Evolutionary conservation across 208 protist species (phyloP).

Genomic region (Jaenimonas drosophilae): DNA sequence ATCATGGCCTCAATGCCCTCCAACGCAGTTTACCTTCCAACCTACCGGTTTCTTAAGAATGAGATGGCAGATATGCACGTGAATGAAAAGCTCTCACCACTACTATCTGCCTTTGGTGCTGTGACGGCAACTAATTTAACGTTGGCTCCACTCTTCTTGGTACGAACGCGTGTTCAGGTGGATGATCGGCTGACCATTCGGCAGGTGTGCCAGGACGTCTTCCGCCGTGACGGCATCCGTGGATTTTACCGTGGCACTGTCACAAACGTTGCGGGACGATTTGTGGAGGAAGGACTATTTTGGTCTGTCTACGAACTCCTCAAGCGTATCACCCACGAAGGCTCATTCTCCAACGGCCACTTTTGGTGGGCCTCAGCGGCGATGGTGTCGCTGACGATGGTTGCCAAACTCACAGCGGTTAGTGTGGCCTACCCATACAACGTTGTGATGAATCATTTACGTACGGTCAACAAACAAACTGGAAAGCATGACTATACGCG

Average conservation of each 20-base stretch:
- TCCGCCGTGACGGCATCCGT: constrained; percentile 49
- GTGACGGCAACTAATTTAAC: constrained; percentile 65
- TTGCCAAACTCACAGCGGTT: constrained; percentile 61
- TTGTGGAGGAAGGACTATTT: constrained; percentile 81
- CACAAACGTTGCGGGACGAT: constrained; percentile 75
- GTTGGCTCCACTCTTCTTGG: constrained; percentile 77
- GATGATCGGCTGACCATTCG: constrained; percentile 67
- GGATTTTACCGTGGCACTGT: constrained; percentile 84
- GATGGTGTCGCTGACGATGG: constrained; percentile 75
- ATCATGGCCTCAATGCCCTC: constrained; percentile 85
- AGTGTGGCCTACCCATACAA: constrained; percentile 86
- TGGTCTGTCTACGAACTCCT: constrained; percentile 85
- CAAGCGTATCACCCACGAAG: constrained; percentile 63
- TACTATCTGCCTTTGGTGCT: constrained; percentile 57
- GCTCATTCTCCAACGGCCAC: constrained; percentile 27
- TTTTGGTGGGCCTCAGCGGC: constrained; percentile 53
- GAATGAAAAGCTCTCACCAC: constrained; percentile 36
- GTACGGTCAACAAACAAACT: constrained; percentile 75
- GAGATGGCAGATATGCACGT: constrained; percentile 32
- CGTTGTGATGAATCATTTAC: constrained; percentile 84
- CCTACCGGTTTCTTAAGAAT: constrained; percentile 64
- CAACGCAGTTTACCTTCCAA: constrained; percentile 80
- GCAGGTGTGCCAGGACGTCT: constrained; percentile 50
- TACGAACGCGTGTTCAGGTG: constrained; percentile 83
- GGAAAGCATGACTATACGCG: constrained; percentile 63